Conservation (phyloP, 2,329 filamentous ascomycete species). For the Dactylellina haptotyla region DNA sequence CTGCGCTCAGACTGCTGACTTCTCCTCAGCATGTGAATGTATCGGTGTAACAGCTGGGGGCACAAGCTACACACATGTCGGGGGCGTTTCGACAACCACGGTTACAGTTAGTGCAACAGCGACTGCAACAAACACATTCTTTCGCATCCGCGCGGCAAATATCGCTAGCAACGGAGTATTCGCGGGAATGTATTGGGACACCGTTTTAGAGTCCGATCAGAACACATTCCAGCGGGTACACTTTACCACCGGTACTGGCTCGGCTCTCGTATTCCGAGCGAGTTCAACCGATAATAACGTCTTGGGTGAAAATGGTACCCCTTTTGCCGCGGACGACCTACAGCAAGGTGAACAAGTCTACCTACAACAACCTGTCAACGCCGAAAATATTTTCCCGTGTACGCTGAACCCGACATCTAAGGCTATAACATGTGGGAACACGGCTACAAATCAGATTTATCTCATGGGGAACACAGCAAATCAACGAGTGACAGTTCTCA, state of each 20-base stretch:
- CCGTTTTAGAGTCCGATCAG: not conserved
- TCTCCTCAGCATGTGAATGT: conserved; percentile 28
- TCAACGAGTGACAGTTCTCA: not conserved
- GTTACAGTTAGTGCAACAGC: conserved; percentile 8
- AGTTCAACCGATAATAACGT: not conserved
- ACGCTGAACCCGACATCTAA: not conserved
- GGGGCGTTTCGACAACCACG: not conserved
- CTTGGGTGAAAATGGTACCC: not conserved
- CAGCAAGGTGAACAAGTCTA: conserved; percentile 4
- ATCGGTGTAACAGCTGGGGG: conserved; percentile 17
- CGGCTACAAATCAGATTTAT: not conserved
- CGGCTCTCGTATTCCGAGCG: conserved; percentile 1
- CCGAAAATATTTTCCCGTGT: not conserved
- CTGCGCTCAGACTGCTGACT: not conserved
- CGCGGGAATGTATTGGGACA: conserved; percentile 11
- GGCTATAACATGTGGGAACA: not conserved
- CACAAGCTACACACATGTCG: conserved; percentile 24
- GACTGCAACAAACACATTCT: conserved; percentile 1
- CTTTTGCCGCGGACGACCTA: conserved; percentile 2
- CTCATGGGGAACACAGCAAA: not conserved
- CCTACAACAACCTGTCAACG: not conserved
- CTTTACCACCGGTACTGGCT: not conserved
- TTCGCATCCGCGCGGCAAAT: conserved; percentile 7
- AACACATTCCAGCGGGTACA: not conserved
- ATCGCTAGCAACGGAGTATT: not conserved